phyloP scores from a whole-genome alignment of 495 filamentous ascomycete genomes.

The Lophiostoma macrostomum region DNA sequence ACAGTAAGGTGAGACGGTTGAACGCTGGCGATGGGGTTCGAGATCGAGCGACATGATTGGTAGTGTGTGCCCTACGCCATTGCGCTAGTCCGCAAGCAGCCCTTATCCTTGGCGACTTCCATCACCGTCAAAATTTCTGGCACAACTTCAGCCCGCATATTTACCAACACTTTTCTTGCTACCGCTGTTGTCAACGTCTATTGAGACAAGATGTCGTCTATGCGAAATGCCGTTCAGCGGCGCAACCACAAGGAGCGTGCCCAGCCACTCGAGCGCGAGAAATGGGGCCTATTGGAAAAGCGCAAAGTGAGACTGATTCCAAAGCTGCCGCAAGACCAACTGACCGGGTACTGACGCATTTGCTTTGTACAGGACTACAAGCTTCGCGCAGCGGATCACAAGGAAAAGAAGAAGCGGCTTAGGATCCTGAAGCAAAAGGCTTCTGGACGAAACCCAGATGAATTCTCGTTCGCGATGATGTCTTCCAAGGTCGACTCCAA shows the following conservation, averaged over 20 bases:
- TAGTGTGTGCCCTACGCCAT: too few relatives aligned
- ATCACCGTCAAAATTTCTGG: too few relatives aligned
- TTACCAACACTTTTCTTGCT: background rate
- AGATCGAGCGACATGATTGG: too few relatives aligned
- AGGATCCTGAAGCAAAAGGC: slow-evolving; percentile 77
- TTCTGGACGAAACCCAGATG: slow-evolving; percentile 86
- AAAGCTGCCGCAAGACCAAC: slow-evolving; percentile 37
- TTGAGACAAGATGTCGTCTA: slow-evolving; percentile 88
- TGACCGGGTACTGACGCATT: background rate
- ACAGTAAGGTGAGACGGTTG: too few relatives aligned
- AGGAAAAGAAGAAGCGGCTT: slow-evolving; percentile 75
- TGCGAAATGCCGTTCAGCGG: slow-evolving; percentile 75
- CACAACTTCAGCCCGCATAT: too few relatives aligned
- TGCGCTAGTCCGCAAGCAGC: too few relatives aligned
- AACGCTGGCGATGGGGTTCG: too few relatives aligned
- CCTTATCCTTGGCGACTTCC: too few relatives aligned
- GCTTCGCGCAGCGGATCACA: slow-evolving; percentile 84
- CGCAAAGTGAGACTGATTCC: slow-evolving; percentile 60
- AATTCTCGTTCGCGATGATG: slow-evolving; percentile 94
- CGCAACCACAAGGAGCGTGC: slow-evolving; percentile 83
- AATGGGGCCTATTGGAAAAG: slow-evolving; percentile 85
- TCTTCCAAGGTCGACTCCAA: slow-evolving; percentile 59
- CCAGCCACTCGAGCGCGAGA: slow-evolving; percentile 75
- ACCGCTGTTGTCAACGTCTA: slow-evolving; percentile 15
- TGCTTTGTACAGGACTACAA: slow-evolving; percentile 69